These are phyloP conservation scores for Geotrichum carabidarum DNA, from an alignment of 1,139 yeast genomes.

Conservation along the genomic window DNA sequence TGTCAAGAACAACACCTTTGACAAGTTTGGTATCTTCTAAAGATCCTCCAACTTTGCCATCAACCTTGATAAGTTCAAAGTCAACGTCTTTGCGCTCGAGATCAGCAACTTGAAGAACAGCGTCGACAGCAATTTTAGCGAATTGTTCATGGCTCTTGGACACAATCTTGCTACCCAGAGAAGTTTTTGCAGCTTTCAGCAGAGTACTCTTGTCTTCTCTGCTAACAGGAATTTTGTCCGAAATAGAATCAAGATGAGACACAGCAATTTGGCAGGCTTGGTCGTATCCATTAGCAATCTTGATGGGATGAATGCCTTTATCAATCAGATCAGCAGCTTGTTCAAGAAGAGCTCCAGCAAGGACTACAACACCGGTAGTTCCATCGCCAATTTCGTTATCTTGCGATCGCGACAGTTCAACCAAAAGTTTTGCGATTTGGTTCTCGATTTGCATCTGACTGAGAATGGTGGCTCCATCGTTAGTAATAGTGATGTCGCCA, in stretches of 20 bases:
- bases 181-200: slow-evolving; percentile 88
- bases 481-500: slow-evolving; percentile 96
- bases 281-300: slow-evolving; percentile 95
- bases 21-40: slow-evolving; percentile 79
- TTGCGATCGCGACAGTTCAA: slow-evolving; percentile 89
- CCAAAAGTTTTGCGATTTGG: slow-evolving; percentile 92
- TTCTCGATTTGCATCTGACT: slow-evolving; percentile 94
- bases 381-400: slow-evolving; percentile 99
- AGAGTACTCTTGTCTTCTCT: slow-evolving; percentile 44
- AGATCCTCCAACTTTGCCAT: slow-evolving; percentile 93
- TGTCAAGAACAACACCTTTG: slow-evolving; percentile 87
- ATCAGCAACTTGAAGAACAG: slow-evolving; percentile 89
- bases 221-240: slow-evolving; percentile 52
- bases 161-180: slow-evolving; percentile 92
- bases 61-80: slow-evolving; percentile 90
- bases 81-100: slow-evolving; percentile 90
- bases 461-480: slow-evolving; percentile 96
- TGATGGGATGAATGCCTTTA: slow-evolving; percentile 94
- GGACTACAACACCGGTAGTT: slow-evolving; percentile 96
- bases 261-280: slow-evolving; percentile 93
- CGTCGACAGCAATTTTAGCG: slow-evolving; percentile 96
- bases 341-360: slow-evolving; percentile 90
- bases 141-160: slow-evolving; percentile 90
- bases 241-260: slow-evolving; percentile 63
- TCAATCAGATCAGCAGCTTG: slow-evolving; percentile 93